These are phyloP conservation scores for Phytophthora aleatoria DNA, from an alignment of 352 stramenopile species.

Conservation along the genomic window DNA sequence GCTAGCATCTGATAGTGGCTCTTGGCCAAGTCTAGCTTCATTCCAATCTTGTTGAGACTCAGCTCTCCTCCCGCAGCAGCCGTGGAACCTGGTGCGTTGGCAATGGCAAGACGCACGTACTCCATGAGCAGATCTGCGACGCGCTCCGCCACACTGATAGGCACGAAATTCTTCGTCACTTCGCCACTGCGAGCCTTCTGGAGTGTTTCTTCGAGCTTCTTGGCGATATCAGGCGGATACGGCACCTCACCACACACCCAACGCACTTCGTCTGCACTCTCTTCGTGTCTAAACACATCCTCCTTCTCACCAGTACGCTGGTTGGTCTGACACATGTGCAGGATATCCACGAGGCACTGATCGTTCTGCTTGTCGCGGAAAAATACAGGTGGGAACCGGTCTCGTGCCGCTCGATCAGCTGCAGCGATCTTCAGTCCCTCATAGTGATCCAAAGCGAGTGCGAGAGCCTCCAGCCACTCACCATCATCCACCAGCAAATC, in stretches of 20 bases:
- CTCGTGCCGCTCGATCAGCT: constrained; percentile 76
- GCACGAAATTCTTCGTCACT: constrained; percentile 89
- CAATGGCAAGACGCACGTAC: constrained; percentile 88
- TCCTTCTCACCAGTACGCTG: constrained; percentile 88
- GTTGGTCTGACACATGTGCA: constrained; percentile 92
- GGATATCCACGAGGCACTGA: constrained; percentile 87
- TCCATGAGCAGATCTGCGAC: constrained; percentile 90
- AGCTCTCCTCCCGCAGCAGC: constrained; percentile 39
- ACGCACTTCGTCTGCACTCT: constrained; percentile 82
- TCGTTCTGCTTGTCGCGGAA: constrained; percentile 90
- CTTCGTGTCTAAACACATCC: constrained; percentile 86
- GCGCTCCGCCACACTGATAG: constrained; percentile 89
- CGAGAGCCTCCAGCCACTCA: constrained; percentile 97
- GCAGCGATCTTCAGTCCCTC: constrained; percentile 90
- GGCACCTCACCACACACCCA: constrained; percentile 84
- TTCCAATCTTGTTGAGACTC: constrained; percentile 62
- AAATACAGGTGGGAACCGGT: constrained; percentile 88
- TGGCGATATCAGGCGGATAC: constrained; percentile 77
- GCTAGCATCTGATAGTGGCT: constrained; percentile 97
- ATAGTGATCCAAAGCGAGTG: constrained; percentile 95
- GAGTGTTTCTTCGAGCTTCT: constrained; percentile 85
- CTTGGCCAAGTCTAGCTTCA: constrained; percentile 90
- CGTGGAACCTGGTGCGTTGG: constrained; percentile 63
- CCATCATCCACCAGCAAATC: constrained; percentile 94
- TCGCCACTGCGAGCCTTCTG: constrained; percentile 83